Conservation (phyloP, 441 rosid species). For the Corymbia calophylla region DNA sequence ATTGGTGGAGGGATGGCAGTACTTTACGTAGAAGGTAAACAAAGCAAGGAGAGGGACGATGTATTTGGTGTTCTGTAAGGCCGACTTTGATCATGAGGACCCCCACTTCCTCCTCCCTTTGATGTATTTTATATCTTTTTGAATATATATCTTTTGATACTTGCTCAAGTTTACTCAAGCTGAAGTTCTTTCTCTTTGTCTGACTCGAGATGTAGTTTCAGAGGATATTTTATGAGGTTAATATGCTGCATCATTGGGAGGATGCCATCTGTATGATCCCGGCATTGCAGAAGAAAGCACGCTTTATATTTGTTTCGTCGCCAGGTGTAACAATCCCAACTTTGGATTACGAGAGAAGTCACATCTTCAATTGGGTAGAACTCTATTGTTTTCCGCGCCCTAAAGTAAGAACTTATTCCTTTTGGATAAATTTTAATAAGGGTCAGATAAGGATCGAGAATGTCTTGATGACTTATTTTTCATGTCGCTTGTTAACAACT, state of each 20-base stretch:
- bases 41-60: constrained; percentile 21
- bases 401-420: background rate
- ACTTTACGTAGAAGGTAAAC: constrained; percentile 64
- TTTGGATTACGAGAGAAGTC: background rate
- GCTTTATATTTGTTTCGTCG: background rate
- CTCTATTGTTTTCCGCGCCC: background rate
- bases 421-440: background rate
- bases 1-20: constrained; percentile 19
- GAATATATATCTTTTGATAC: background rate
- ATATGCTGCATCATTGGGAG: background rate
- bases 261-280: background rate
- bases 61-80: background rate
- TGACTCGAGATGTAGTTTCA: background rate
- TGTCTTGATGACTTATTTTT: background rate
- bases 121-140: background rate
- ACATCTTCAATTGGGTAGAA: background rate
- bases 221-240: background rate
- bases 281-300: background rate
- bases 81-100: constrained; percentile 12
- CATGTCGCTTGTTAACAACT: background rate
- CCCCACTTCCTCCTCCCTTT: constrained; percentile 10
- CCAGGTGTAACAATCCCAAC: background rate
- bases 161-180: background rate
- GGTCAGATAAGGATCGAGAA: background rate
- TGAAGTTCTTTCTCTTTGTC: background rate